Evolutionary conservation across 2,329 filamentous ascomycete genomes (phyloP).

Genomic region (Colletotrichum sp.): DNA sequence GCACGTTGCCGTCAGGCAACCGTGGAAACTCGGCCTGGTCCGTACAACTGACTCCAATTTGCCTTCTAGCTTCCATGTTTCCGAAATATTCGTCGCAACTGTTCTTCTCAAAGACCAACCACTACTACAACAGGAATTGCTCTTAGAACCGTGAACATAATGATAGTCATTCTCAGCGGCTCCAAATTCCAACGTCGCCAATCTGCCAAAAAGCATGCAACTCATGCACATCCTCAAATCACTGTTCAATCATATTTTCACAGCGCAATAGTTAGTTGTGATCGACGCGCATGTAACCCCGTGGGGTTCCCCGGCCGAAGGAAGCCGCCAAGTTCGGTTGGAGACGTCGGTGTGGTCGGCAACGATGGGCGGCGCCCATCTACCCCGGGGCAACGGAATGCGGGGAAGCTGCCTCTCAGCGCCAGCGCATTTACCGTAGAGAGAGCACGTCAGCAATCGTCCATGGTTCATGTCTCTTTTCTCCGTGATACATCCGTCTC

Average conservation of each 20-base stretch:
- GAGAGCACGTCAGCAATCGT: slow-evolving; percentile 9
- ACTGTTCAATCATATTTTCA: not conserved
- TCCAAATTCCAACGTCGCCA: not conserved
- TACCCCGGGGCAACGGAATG: slow-evolving; percentile 24
- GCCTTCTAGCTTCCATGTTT: not conserved
- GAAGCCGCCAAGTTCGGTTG: slow-evolving; percentile 2
- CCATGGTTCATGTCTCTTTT: not conserved
- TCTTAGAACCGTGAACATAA: too few relatives aligned
- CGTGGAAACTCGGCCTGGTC: not conserved
- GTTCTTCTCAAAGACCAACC: not conserved
- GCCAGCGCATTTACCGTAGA: not conserved
- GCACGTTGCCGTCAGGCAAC: not conserved
- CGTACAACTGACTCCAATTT: not conserved
- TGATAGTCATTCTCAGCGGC: not conserved
- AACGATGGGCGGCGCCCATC: not conserved
- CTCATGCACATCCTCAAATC: not conserved
- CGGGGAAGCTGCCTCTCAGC: slow-evolving; percentile 22
- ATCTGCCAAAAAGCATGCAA: not conserved
- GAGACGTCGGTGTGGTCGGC: slow-evolving; percentile 2
- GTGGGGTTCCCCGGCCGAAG: not conserved
- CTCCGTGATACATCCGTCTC: not conserved
- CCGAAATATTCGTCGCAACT: not conserved
- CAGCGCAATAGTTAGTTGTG: not conserved
- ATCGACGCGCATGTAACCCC: not conserved
- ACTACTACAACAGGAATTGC: not conserved